Percentiles rank a stretch among this genome's conserved stretches.
Evolutionary conservation across 148 eudicot genomes (phyloP).

Genomic region (Salicornia ramosissima): DNA sequence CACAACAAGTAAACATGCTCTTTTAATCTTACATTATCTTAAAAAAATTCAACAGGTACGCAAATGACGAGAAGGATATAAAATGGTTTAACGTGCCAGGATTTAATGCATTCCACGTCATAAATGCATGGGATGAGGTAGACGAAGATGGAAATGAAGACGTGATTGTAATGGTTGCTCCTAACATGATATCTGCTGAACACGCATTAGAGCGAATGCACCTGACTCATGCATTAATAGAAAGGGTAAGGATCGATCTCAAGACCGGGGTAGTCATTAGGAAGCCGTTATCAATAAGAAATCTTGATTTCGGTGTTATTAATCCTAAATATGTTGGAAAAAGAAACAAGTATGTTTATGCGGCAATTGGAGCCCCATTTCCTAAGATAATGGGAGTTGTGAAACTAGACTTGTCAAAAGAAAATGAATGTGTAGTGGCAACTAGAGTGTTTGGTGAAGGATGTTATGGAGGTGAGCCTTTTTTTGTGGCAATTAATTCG

Average conservation of each 20-base stretch:
- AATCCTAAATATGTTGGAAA: constrained; percentile 46
- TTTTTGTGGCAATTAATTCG: constrained; percentile 53
- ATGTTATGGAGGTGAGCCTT: constrained; percentile 65
- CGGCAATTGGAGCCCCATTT: constrained; percentile 39
- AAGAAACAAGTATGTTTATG: constrained; percentile 56
- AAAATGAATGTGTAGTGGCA: constrained; percentile 40
- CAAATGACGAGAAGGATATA: constrained; percentile 42
- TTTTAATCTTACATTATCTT: too few species aligned
- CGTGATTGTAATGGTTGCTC: constrained; percentile 50
- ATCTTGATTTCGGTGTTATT: constrained; percentile 48
- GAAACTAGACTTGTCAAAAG: constrained; percentile 48
- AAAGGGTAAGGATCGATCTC: constrained; percentile 43
- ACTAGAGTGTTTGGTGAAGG: constrained; percentile 39
- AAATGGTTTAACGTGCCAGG: constrained; percentile 62
- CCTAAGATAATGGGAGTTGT: constrained; percentile 54
- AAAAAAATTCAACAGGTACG: too few species aligned
- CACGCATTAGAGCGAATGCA: constrained; percentile 47
- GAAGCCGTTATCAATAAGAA: constrained; percentile 33
- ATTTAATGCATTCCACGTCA: constrained; percentile 41
- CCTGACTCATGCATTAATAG: constrained; percentile 33
- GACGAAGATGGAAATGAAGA: constrained; percentile 49
- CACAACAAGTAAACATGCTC: too few species aligned
- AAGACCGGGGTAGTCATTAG: constrained; percentile 37
- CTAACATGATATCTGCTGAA: constrained; percentile 39
- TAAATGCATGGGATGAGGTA: constrained; percentile 66